phyloP scores from a whole-genome alignment of 2,329 filamentous ascomycete genomes.

The Dothidotthia symphoricarpi region DNA sequence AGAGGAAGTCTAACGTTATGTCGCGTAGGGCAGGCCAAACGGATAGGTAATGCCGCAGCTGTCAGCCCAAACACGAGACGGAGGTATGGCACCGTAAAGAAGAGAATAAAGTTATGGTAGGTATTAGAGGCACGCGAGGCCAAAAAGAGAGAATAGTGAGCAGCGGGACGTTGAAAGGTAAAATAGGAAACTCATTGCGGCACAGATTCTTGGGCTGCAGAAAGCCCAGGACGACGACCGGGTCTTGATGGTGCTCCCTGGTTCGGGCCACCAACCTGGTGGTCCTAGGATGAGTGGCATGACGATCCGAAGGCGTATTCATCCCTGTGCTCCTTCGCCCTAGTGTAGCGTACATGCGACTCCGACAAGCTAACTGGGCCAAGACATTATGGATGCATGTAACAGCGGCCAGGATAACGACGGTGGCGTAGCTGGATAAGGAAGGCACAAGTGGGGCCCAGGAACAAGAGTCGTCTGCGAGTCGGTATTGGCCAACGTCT shows the following conservation, averaged over 20 bases:
- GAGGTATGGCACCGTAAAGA: slow-evolving; percentile 13
- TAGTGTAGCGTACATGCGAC: slow-evolving; percentile 20
- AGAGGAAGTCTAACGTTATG: slow-evolving; percentile 17
- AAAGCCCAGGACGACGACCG: slow-evolving; percentile 20
- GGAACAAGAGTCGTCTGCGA: slow-evolving; percentile 21
- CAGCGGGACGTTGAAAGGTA: slow-evolving; percentile 28
- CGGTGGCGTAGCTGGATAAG: slow-evolving; percentile 22
- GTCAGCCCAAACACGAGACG: slow-evolving; percentile 12
- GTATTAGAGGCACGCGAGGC: slow-evolving; percentile 23
- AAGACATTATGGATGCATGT: slow-evolving; percentile 23
- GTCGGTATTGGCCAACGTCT: slow-evolving; percentile 16
- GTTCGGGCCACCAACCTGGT: slow-evolving; percentile 31
- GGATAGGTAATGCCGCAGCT: slow-evolving; percentile 8
- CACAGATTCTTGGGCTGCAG: slow-evolving; percentile 24
- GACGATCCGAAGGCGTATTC: slow-evolving; percentile 29
- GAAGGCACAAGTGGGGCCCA: slow-evolving; percentile 22
- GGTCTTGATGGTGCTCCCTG: slow-evolving; percentile 27
- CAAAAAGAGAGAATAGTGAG: slow-evolving; percentile 22
- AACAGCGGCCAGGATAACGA: slow-evolving; percentile 19
- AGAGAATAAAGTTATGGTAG: slow-evolving; percentile 22
- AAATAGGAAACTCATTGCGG: slow-evolving; percentile 29
- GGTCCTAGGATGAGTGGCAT: slow-evolving; percentile 11
- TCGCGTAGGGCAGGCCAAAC: slow-evolving; percentile 26
- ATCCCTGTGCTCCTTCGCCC: slow-evolving; percentile 28
- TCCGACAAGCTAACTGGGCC: slow-evolving; percentile 20